Conservation (phyloP, 1,284 basidiomycete species). For the Stereum hirsutum region DNA sequence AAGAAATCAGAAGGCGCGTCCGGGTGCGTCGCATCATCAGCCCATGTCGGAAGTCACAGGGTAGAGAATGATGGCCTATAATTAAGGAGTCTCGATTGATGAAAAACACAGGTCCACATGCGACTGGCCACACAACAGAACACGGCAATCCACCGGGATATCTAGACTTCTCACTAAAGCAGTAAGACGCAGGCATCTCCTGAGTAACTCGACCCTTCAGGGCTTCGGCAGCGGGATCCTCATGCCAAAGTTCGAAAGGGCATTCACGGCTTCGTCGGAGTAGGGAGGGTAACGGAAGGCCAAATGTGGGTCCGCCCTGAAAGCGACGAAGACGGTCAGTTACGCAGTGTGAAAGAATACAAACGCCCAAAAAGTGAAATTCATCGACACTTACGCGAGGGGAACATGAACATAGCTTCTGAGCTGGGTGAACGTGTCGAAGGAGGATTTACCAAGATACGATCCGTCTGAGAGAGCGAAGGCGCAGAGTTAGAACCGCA, state of each 20-base stretch:
- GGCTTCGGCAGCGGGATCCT: slow-evolving; percentile 3
- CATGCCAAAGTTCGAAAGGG: slow-evolving; percentile 6
- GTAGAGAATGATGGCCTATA: no score
- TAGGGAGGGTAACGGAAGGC: slow-evolving; percentile 16
- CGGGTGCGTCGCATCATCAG: no score
- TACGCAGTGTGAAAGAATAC: neutral
- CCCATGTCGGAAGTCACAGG: no score
- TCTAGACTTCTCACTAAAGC: no score
- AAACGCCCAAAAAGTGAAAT: neutral
- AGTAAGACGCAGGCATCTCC: no score
- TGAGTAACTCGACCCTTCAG: no score
- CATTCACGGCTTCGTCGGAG: slow-evolving; percentile 10
- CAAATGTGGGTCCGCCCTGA: slow-evolving; percentile 14
- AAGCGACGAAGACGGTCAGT: no score
- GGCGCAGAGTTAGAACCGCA: neutral
- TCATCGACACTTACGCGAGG: slow-evolving; percentile 9
- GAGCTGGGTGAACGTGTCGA: slow-evolving; percentile 22
- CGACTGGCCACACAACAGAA: no score
- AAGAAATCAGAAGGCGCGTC: no score
- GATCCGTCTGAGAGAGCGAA: slow-evolving; percentile 15
- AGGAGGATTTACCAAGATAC: slow-evolving; percentile 19
- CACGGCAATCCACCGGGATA: no score
- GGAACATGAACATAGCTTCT: slow-evolving; percentile 20
- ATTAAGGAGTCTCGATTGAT: no score
- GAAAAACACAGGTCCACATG: no score